phyloP scores from a whole-genome alignment of 2,329 filamentous ascomycete species.

The Magnaporthiopsis poae region DNA sequence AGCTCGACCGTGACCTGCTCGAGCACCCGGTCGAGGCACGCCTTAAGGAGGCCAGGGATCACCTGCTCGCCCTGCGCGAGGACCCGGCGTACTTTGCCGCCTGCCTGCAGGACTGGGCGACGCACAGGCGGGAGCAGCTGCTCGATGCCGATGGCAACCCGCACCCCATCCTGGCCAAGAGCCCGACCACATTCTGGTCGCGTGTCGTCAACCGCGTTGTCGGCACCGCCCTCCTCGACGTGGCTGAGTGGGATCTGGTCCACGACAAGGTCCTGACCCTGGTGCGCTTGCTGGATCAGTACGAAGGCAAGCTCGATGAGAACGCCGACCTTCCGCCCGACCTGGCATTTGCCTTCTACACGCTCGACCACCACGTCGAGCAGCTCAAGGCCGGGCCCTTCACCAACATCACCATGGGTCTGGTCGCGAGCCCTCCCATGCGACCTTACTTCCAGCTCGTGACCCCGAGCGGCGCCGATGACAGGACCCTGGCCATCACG shows the following conservation, averaged over 20 bases:
- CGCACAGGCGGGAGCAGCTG: slow-evolving; percentile 11
- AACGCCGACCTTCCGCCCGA: slow-evolving; percentile 9
- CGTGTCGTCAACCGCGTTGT: slow-evolving; percentile 9
- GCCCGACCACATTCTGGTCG: background rate
- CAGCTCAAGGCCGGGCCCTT: slow-evolving; percentile 10
- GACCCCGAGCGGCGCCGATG: slow-evolving; percentile 1
- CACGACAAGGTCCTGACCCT: slow-evolving; percentile 11
- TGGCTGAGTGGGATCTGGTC: slow-evolving; percentile 12
- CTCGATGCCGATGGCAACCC: slow-evolving; percentile 4
- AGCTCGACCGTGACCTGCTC: slow-evolving; percentile 6
- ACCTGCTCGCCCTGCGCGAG: slow-evolving; percentile 13
- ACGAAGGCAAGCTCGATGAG: background rate
- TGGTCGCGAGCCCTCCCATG: slow-evolving; percentile 8
- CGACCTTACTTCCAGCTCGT: slow-evolving; percentile 9
- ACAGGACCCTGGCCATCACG: slow-evolving; percentile 8
- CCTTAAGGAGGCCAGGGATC: slow-evolving; percentile 11
- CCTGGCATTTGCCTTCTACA: slow-evolving; percentile 12
- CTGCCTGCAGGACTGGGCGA: slow-evolving; percentile 8
- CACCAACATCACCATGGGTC: slow-evolving; percentile 7
- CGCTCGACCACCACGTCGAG: slow-evolving; percentile 12
- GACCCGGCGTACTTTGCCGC: slow-evolving; percentile 13
- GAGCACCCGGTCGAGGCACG: slow-evolving; percentile 11
- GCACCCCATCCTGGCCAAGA: slow-evolving; percentile 7
- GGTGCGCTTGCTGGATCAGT: slow-evolving; percentile 10
- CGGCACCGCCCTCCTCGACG: slow-evolving; percentile 10